A percentile compares a stretch with the other conserved stretches of the same genome.
These are phyloP conservation scores for Syncephalastrum contaminatum DNA, from an alignment of 371 early-diverging fungal species.

Conservation along the genomic window DNA sequence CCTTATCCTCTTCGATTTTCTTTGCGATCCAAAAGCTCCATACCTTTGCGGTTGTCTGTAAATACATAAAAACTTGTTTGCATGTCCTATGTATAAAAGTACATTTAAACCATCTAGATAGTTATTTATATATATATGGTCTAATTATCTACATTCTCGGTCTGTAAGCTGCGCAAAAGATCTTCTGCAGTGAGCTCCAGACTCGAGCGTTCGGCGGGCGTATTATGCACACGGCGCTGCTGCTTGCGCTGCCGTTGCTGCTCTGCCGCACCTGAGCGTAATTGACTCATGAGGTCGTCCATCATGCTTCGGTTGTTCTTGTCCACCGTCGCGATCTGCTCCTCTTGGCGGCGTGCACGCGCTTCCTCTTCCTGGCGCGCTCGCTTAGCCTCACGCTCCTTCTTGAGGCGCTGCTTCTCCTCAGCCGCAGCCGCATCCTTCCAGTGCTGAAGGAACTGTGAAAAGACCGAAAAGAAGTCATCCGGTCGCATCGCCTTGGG, in stretches of 20 bases:
- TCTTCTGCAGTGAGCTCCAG: constrained; percentile 6
- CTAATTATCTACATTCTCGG: neutral
- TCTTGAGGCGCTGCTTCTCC: constrained; percentile 15
- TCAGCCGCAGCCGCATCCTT: constrained; percentile 27
- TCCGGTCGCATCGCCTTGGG: constrained; percentile 36
- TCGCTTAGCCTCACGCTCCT: constrained; percentile 28
- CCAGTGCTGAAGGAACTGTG: constrained; percentile 27
- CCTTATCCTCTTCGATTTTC: too few relatives aligned
- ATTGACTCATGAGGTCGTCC: constrained; percentile 36
- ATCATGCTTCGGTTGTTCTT: constrained; percentile 33
- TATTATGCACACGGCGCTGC: too few relatives aligned
- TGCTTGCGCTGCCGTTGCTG: constrained; percentile 4
- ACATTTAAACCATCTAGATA: too few relatives aligned
- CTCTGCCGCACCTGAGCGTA: constrained; percentile 30
- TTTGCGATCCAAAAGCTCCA: too few relatives aligned
- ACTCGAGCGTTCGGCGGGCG: too few relatives aligned
- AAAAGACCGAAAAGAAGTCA: constrained; percentile 31
- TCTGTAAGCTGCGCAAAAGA: constrained; percentile 5
- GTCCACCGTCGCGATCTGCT: neutral
- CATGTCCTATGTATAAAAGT: too few relatives aligned
- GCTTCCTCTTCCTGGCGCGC: constrained; percentile 21
- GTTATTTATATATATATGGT: too few relatives aligned
- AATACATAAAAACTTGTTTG: too few relatives aligned
- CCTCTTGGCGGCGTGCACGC: constrained; percentile 11
- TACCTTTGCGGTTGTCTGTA: too few relatives aligned